These are phyloP conservation scores for Penicillium pulvis DNA, from an alignment of 495 filamentous ascomycete genomes.

Conservation along the genomic window DNA sequence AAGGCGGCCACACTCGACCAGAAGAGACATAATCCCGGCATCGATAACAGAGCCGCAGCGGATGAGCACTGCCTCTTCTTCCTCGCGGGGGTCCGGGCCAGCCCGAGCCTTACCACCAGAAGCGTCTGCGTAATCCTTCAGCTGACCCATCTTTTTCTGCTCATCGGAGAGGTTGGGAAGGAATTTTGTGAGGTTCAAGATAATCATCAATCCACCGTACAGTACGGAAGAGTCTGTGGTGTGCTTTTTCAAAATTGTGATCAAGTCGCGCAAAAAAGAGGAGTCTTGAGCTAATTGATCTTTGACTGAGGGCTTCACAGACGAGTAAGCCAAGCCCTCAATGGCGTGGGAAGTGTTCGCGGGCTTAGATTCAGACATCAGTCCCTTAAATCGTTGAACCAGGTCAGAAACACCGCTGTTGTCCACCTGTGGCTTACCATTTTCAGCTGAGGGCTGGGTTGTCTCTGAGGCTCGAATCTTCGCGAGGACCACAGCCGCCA, in stretches of 20 bases:
- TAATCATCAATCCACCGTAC: constrained; percentile 82
- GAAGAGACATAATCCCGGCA: constrained; percentile 69
- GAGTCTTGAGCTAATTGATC: constrained; percentile 71
- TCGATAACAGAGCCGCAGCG: constrained; percentile 79
- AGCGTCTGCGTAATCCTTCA: constrained; percentile 91
- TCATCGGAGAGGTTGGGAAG: constrained; percentile 81
- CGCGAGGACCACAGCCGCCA: constrained; percentile 85
- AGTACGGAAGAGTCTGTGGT: constrained; percentile 66
- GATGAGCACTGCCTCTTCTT: constrained; percentile 70
- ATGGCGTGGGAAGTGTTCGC: constrained; percentile 66
- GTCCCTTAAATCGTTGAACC: constrained; percentile 73
- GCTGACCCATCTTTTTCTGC: constrained; percentile 83
- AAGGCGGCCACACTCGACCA: constrained; percentile 67
- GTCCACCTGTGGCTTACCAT: constrained; percentile 45
- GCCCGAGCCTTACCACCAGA: constrained; percentile 56
- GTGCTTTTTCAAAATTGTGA: constrained; percentile 62
- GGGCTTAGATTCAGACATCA: constrained; percentile 65
- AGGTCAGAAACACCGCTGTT: constrained; percentile 68
- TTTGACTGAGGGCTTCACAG: constrained; percentile 79
- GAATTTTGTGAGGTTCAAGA: constrained; percentile 81
- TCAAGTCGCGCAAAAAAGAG: constrained; percentile 64
- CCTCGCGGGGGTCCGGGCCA: constrained; percentile 66
- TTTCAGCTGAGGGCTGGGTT: constrained; percentile 36
- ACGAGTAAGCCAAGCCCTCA: constrained; percentile 92
- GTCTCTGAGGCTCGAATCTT: constrained; percentile 63